Percentiles rank a stretch among this genome's conserved stretches.
These are phyloP conservation scores for Gaeumannomyces tritici DNA, from an alignment of 2,329 filamentous ascomycete species.

Conservation along the genomic window DNA sequence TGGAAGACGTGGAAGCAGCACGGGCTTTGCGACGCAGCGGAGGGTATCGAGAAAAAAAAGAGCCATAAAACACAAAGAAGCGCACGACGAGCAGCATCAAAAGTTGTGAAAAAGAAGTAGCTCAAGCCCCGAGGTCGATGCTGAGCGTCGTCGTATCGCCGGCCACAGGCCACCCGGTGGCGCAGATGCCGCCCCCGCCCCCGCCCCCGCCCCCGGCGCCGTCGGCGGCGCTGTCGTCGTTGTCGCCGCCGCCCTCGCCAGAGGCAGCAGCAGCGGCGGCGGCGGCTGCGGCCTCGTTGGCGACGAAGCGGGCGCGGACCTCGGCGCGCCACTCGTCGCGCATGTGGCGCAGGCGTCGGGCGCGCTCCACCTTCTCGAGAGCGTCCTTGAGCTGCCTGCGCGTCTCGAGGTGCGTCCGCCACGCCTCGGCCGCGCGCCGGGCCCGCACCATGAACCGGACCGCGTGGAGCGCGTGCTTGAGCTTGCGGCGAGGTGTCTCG, in stretches of 20 bases:
- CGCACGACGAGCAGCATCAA: not conserved
- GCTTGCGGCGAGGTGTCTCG: slow-evolving; percentile 11
- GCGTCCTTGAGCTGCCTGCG: slow-evolving; percentile 38
- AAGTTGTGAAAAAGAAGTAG: not conserved
- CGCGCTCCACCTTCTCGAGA: slow-evolving; percentile 34
- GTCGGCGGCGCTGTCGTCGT: not conserved
- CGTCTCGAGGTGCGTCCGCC: slow-evolving; percentile 41
- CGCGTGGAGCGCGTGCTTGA: slow-evolving; percentile 15
- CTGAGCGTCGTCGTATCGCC: not conserved
- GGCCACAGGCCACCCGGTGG: not conserved
- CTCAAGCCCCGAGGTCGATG: not conserved
- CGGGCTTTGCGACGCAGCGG: too few relatives aligned
- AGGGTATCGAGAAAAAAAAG: not conserved
- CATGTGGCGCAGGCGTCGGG: slow-evolving; percentile 30
- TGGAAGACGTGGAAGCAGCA: too few relatives aligned
- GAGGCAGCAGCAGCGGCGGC: not conserved
- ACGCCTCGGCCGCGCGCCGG: slow-evolving; percentile 35
- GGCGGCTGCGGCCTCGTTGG: not conserved
- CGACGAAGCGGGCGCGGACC: slow-evolving; percentile 6
- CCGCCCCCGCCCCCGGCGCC: too few relatives aligned
- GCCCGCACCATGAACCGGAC: slow-evolving; percentile 44
- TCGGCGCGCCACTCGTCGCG: slow-evolving; percentile 24
- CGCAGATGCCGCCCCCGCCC: not conserved
- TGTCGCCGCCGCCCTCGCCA: not conserved
- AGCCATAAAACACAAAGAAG: not conserved